These are phyloP conservation scores for Grigorovia jiainica DNA, from an alignment of 805 yeast species.

Conservation along the genomic window DNA sequence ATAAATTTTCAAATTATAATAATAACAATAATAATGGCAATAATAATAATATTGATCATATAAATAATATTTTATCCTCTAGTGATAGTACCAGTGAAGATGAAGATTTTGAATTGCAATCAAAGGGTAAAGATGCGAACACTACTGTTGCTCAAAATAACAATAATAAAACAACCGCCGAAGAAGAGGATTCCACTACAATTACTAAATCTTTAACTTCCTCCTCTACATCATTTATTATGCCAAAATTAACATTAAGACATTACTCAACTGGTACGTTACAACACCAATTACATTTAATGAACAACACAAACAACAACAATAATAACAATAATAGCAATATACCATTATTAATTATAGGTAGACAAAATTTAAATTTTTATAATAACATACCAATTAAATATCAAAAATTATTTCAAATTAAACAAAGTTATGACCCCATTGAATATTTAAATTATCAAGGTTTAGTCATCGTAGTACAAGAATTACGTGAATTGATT, in stretches of 20 bases:
- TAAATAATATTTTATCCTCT: slow-evolving; percentile 10
- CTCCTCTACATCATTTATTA: slow-evolving; percentile 26
- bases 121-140: slow-evolving; percentile 5
- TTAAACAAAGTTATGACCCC: slow-evolving; percentile 15
- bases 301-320: background rate
- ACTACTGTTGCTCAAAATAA: background rate
- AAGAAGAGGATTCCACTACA: slow-evolving; percentile 7
- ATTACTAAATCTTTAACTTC: slow-evolving; percentile 18
- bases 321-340: background rate
- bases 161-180: too few species aligned
- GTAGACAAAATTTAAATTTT: slow-evolving; percentile 19
- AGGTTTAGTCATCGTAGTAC: slow-evolving; percentile 17
- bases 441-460: slow-evolving; percentile 11
- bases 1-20: slow-evolving; percentile 12
- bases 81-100: slow-evolving; percentile 24
- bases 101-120: slow-evolving; percentile 13
- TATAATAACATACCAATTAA: slow-evolving; percentile 16
- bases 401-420: slow-evolving; percentile 16
- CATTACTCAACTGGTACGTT: background rate
- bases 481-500: slow-evolving; percentile 19
- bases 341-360: slow-evolving; percentile 19
- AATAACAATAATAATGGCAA: slow-evolving; percentile 9
- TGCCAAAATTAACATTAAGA: slow-evolving; percentile 24
- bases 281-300: background rate
- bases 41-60: background rate